Conservation (phyloP, 2,329 filamentous ascomycete species). For the Ilyonectria destructans region DNA sequence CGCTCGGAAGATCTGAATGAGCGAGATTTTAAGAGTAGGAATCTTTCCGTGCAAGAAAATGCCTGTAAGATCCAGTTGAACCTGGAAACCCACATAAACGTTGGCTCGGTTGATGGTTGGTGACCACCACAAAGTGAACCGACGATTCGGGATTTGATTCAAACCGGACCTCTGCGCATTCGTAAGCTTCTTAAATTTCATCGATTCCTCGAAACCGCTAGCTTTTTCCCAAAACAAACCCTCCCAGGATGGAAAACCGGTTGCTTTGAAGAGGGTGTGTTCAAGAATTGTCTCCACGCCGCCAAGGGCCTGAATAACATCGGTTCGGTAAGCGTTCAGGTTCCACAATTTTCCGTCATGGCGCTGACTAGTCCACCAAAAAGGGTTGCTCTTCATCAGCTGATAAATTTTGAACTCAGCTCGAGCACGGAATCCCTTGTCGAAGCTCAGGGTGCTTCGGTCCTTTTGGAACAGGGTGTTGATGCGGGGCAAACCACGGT, state of each 20-base stretch:
- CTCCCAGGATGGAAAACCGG: slow-evolving; percentile 97
- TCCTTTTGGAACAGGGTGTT: slow-evolving; percentile 99
- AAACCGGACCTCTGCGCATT: slow-evolving; percentile 97
- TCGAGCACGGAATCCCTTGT: slow-evolving; percentile 96
- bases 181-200: slow-evolving; percentile 99
- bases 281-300: slow-evolving; percentile 99
- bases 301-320: slow-evolving; percentile 95
- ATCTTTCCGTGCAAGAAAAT: slow-evolving; percentile 99
- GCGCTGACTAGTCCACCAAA: slow-evolving; percentile 99
- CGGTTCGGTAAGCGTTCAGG: slow-evolving; percentile 93
- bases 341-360: slow-evolving; percentile 99
- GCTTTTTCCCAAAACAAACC: slow-evolving; percentile 92
- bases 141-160: slow-evolving; percentile 98
- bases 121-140: slow-evolving; percentile 98
- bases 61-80: slow-evolving; percentile 96
- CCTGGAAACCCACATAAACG: slow-evolving; percentile 99
- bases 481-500: slow-evolving; percentile 96
- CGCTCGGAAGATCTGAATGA: slow-evolving; percentile 99
- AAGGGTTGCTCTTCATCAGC: slow-evolving; percentile 98
- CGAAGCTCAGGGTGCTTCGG: slow-evolving; percentile 94
- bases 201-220: slow-evolving; percentile 72
- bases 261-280: slow-evolving; percentile 97
- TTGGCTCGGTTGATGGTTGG: slow-evolving; percentile 95
- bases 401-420: slow-evolving; percentile 99
- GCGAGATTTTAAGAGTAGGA: slow-evolving; percentile 95